Percentiles rank a stretch among this genome's conserved stretches.
phyloP scores from a whole-genome alignment of 2,329 filamentous ascomycete species.

The Aspergillus sp. region DNA sequence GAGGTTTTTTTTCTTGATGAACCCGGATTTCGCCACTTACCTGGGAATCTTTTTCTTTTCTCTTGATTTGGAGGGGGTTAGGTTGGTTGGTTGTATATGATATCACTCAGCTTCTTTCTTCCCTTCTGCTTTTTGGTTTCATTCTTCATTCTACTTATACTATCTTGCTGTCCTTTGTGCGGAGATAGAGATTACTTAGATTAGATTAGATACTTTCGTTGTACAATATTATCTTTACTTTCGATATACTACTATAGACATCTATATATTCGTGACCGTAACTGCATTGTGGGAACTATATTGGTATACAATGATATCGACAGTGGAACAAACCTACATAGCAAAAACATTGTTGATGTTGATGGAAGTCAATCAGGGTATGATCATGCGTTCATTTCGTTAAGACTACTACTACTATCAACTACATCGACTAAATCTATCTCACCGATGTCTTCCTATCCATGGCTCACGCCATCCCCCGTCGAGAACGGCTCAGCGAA shows the following conservation, averaged over 20 bases:
- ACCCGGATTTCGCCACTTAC: not conserved
- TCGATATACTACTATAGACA: too few relatives aligned
- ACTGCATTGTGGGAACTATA: too few relatives aligned
- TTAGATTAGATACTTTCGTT: slow-evolving; percentile 1
- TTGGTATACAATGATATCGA: not conserved
- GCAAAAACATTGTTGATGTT: not conserved
- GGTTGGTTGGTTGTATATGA: too few relatives aligned
- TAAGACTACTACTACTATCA: not conserved
- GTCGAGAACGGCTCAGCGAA: slow-evolving; percentile 29
- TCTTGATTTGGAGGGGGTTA: too few relatives aligned
- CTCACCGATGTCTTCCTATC: not conserved
- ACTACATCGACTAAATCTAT: not conserved
- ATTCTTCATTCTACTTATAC: not conserved
- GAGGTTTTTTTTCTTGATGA: not conserved
- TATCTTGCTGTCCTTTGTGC: not conserved
- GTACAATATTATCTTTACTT: not conserved
- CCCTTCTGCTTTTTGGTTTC: too few relatives aligned
- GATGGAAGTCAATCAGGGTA: not conserved
- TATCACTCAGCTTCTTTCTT: too few relatives aligned
- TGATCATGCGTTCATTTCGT: not conserved
- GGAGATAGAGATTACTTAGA: not conserved
- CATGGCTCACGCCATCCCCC: slow-evolving; percentile 19
- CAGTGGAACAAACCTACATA: too few relatives aligned
- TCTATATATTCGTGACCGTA: not conserved
- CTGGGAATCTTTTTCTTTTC: too few relatives aligned